Percentiles rank a stretch among this genome's conserved stretches.
Evolutionary conservation across 495 filamentous ascomycete species (phyloP).

Genomic region (Neurospora sp.): DNA sequence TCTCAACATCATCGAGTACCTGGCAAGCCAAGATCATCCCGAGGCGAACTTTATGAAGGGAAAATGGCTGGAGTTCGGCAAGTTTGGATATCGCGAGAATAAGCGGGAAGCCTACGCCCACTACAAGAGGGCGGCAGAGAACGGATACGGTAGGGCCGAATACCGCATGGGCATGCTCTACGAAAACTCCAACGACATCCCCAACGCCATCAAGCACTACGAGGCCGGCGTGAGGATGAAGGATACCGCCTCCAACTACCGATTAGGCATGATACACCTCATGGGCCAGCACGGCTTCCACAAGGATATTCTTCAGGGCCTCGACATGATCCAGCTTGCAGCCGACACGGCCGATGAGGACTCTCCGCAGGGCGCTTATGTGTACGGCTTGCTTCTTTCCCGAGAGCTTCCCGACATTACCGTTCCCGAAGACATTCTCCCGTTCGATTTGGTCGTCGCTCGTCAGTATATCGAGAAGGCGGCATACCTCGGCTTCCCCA

Average conservation of each 20-base stretch:
- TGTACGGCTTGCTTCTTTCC: constrained; percentile 91
- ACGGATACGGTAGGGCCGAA: constrained; percentile 86
- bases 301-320: constrained; percentile 66
- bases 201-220: constrained; percentile 87
- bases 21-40: constrained; percentile 85
- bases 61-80: constrained; percentile 98
- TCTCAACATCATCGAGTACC: constrained; percentile 79
- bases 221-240: constrained; percentile 60
- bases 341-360: constrained; percentile 92
- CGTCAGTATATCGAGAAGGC: constrained; percentile 91
- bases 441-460: constrained; percentile 64
- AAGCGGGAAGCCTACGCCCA: constrained; percentile 87
- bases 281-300: constrained; percentile 84
- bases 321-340: constrained; percentile 71
- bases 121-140: constrained; percentile 77
- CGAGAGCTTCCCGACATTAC: constrained; percentile 80
- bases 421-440: constrained; percentile 60
- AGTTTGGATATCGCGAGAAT: constrained; percentile 79
- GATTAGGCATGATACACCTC: constrained; percentile 94
- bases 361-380: constrained; percentile 92
- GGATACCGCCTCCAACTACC: constrained; percentile 91
- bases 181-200: constrained; percentile 81
- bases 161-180: constrained; percentile 98
- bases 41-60: constrained; percentile 90
- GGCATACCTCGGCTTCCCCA: constrained; percentile 91